Evolutionary conservation across 2,329 filamentous ascomycete genomes (phyloP).

Genomic region (Nemania abortiva): DNA sequence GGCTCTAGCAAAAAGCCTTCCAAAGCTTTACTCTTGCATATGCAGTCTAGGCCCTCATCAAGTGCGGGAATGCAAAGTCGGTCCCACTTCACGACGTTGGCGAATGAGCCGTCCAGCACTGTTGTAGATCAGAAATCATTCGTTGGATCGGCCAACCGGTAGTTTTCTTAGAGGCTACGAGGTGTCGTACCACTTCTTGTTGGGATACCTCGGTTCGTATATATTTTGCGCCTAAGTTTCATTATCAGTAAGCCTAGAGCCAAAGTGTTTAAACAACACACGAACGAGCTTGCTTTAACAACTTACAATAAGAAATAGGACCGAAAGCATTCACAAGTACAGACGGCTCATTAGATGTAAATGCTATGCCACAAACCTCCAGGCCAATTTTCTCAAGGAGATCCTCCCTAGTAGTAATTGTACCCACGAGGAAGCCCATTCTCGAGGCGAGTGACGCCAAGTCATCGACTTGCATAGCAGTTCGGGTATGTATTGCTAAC

Average conservation of each 20-base stretch:
- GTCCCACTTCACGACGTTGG: constrained; percentile 8
- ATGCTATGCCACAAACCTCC: constrained; percentile 59
- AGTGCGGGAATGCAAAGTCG: background rate
- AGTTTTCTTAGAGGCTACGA: constrained; percentile 51
- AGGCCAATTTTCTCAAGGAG: constrained; percentile 53
- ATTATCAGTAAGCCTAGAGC: constrained; percentile 9
- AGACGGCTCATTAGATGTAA: constrained; percentile 57
- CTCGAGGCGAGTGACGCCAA: constrained; percentile 23
- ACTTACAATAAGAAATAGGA: constrained; percentile 60
- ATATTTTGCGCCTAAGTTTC: constrained; percentile 50
- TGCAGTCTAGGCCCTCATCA: background rate
- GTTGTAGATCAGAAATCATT: constrained; percentile 50
- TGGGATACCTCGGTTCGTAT: constrained; percentile 46
- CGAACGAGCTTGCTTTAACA: background rate
- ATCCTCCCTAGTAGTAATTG: constrained; percentile 35
- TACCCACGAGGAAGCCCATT: background rate
- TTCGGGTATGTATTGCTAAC: constrained; percentile 43
- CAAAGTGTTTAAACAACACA: background rate
- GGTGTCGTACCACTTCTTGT: constrained; percentile 52
- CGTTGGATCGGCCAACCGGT: constrained; percentile 57
- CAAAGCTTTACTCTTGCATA: background rate
- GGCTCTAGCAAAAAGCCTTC: background rate
- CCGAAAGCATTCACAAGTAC: constrained; percentile 63
- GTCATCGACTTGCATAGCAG: constrained; percentile 17
- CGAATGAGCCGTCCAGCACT: constrained; percentile 43